Evolutionary conservation across 192 early-diverging fungal species (phyloP).

Genomic region (Backusella tuberculispora): DNA sequence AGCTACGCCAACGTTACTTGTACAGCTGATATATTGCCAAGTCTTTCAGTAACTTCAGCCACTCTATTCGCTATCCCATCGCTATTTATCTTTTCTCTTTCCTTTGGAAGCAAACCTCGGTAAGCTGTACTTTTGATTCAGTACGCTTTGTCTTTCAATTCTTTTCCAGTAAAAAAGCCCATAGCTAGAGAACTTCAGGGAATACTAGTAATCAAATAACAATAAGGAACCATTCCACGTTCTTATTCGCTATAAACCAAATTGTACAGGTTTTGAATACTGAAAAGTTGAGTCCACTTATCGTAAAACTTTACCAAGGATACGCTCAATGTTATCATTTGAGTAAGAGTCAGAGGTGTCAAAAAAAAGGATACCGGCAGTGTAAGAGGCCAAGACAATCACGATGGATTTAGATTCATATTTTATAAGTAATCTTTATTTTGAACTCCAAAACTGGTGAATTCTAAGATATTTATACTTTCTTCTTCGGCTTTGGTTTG

Average conservation of each 20-base stretch:
- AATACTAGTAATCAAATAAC: slow-evolving; percentile 34
- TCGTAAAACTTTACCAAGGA: slow-evolving; percentile 46
- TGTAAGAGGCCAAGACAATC: slow-evolving; percentile 59
- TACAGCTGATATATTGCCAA: slow-evolving; percentile 20
- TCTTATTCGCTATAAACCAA: slow-evolving; percentile 48
- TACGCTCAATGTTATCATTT: slow-evolving; percentile 40
- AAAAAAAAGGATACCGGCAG: slow-evolving; percentile 82
- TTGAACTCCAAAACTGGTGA: slow-evolving; percentile 26
- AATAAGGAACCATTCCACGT: slow-evolving; percentile 45
- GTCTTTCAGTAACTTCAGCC: slow-evolving; percentile 27
- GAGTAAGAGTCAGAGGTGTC: slow-evolving; percentile 60
- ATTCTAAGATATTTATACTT: too few relatives aligned
- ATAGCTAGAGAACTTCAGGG: slow-evolving; percentile 40
- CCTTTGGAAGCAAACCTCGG: too few relatives aligned
- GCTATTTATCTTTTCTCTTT: not conserved
- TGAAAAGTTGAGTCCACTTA: slow-evolving; percentile 37
- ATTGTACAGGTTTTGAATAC: slow-evolving; percentile 43
- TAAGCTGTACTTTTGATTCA: not conserved
- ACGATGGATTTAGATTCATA: slow-evolving; percentile 46
- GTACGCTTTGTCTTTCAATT: slow-evolving; percentile 21
- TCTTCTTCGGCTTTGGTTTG: too few relatives aligned
- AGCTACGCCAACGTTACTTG: slow-evolving; percentile 39
- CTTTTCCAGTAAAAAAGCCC: slow-evolving; percentile 31
- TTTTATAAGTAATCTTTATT: slow-evolving; percentile 49
- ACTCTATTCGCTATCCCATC: slow-evolving; percentile 31